Conservation (phyloP, 2,329 filamentous ascomycete species). For the Diaporthe sp. region DNA sequence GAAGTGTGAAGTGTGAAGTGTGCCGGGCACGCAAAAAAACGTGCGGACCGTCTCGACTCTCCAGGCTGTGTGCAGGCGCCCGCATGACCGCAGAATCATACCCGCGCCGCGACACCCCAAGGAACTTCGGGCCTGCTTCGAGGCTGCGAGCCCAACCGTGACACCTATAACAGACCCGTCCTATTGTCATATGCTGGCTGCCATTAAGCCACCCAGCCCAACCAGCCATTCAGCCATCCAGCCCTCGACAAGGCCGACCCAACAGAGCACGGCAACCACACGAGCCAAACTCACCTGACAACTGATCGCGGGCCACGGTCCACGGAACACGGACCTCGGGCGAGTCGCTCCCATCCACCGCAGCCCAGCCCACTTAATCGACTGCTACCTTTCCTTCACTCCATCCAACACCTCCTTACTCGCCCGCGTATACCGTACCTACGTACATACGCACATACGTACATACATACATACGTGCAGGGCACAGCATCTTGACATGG, state of each 20-base stretch:
- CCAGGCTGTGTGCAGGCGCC: constrained; percentile 11
- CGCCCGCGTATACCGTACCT: not conserved
- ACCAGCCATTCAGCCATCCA: not conserved
- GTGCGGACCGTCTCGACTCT: not conserved
- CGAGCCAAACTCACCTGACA: not conserved
- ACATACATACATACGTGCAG: not conserved
- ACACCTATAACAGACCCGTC: constrained; percentile 21
- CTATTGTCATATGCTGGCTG: constrained; percentile 25
- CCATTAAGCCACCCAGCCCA: not conserved
- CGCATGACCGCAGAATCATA: constrained; percentile 28
- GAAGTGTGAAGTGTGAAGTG: not conserved
- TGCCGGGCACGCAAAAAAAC: not conserved
- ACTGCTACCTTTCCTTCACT: not conserved
- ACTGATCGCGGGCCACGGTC: not conserved
- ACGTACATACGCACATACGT: not conserved
- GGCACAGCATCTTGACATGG: constrained; percentile 1
- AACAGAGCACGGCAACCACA: constrained; percentile 4
- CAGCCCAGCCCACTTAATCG: constrained; percentile 4
- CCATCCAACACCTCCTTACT: not conserved
- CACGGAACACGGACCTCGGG: not conserved
- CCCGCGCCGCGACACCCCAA: not conserved
- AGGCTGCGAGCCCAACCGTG: constrained; percentile 13
- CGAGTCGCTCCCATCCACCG: not conserved
- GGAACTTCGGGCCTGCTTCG: constrained; percentile 28
- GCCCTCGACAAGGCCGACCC: not conserved